Percentiles rank a stretch among this genome's conserved stretches.
Conservation (phyloP, 108 stramenopile species). For the Nannochloropsis oceanica region DNA sequence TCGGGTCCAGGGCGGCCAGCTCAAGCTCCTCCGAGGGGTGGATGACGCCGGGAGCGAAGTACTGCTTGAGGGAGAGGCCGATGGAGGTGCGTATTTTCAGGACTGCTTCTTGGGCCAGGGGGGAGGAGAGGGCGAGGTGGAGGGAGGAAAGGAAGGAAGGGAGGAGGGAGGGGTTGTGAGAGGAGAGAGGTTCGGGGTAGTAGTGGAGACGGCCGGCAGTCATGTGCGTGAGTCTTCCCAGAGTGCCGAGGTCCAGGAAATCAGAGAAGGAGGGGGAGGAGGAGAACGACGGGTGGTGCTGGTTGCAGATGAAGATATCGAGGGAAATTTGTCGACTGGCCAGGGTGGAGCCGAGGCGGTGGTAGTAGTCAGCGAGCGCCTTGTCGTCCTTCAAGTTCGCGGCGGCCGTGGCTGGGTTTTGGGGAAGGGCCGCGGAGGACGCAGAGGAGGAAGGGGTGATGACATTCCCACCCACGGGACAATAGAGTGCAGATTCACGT, state of each 20-base stretch:
- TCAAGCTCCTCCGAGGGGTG: neutral
- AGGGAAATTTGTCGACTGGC: neutral
- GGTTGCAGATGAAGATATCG: neutral
- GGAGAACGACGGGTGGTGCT: neutral
- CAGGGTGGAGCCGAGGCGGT: neutral
- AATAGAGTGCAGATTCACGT: neutral
- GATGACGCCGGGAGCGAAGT: neutral
- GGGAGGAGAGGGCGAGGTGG: neutral
- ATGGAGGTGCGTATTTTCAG: neutral
- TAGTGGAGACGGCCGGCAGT: neutral
- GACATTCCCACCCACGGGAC: neutral
- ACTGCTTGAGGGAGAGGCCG: neutral
- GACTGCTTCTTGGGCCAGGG: neutral
- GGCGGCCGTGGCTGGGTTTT: neutral
- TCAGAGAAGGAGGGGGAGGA: neutral
- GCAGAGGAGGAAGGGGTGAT: neutral
- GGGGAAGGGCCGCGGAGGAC: neutral
- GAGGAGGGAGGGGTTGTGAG: neutral
- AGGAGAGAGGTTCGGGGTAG: neutral
- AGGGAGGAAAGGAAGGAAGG: neutral
- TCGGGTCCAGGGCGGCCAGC: neutral
- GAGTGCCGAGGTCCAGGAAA: neutral
- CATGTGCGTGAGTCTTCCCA: neutral
- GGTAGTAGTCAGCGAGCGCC: neutral
- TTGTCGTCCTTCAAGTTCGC: neutral